phyloP scores from a whole-genome alignment of 768 basidiomycete genomes.

The Termitomyces sp. region DNA sequence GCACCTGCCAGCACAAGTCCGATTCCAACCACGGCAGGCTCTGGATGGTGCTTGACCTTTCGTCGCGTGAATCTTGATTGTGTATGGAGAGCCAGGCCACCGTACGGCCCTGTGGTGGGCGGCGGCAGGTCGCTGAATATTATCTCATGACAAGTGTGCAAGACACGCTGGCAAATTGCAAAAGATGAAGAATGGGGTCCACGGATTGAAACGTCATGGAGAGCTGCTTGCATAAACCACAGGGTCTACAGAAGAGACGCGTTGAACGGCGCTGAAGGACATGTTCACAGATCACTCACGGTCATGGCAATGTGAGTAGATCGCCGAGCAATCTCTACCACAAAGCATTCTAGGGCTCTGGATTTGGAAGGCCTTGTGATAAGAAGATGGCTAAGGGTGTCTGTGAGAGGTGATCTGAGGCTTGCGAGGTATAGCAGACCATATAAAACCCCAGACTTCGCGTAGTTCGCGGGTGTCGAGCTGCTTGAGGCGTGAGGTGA shows the following conservation, averaged over 20 bases:
- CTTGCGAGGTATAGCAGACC: constrained; percentile 36
- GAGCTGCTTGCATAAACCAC: constrained; percentile 97
- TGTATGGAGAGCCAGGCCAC: constrained; percentile 44
- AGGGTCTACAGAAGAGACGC: constrained; percentile 56
- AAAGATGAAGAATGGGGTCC: constrained; percentile 72
- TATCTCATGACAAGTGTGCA: constrained; percentile 92
- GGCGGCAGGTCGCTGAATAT: constrained; percentile 87
- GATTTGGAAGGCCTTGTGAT: constrained; percentile 90
- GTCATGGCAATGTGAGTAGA: constrained; percentile 96
- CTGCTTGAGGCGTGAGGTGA: constrained; percentile 67
- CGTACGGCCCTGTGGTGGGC: constrained; percentile 62
- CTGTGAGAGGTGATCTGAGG: constrained; percentile 7
- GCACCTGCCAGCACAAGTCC: constrained; percentile 73
- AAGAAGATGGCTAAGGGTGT: constrained; percentile 72
- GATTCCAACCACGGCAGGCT: constrained; percentile 80
- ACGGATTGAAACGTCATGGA: constrained; percentile 67
- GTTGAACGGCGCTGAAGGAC: constrained; percentile 3
- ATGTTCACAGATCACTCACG: constrained; percentile 44
- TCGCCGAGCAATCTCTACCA: constrained; percentile 80
- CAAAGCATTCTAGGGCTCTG: constrained; percentile 89
- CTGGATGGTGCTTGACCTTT: constrained; percentile 67
- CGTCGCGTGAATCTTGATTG: constrained; percentile 44
- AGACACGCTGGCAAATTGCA: constrained; percentile 83
- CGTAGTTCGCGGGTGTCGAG: constrained; percentile 66
- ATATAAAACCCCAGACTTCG: constrained; percentile 89